Evolutionary conservation across 768 basidiomycete genomes (phyloP).

Genomic region (Lyophyllum semitale): DNA sequence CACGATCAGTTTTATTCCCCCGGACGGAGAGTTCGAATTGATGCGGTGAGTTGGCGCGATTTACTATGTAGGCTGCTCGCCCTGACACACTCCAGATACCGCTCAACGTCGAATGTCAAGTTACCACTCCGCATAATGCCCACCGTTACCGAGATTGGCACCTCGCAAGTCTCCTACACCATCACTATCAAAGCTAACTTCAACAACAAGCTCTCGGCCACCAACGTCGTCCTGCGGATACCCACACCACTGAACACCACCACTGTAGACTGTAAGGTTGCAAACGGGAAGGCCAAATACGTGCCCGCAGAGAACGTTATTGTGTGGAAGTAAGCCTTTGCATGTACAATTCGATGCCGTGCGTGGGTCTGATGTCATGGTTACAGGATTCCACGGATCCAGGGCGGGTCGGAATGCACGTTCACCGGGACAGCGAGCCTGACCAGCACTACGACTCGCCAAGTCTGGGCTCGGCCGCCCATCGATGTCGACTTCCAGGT

Average conservation of each 20-base stretch:
- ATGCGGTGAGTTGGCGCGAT: slow-evolving; percentile 68
- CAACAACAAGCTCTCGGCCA: slow-evolving; percentile 89
- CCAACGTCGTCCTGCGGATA: slow-evolving; percentile 89
- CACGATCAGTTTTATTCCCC: slow-evolving; percentile 96
- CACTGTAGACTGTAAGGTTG: slow-evolving; percentile 87
- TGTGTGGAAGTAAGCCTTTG: slow-evolving; percentile 87
- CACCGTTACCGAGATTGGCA: slow-evolving; percentile 91
- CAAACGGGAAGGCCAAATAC: slow-evolving; percentile 95
- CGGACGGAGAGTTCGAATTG: slow-evolving; percentile 98
- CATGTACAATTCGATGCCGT: neutral
- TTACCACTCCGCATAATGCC: slow-evolving; percentile 88
- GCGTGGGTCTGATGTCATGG: neutral
- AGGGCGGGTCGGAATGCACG: slow-evolving; percentile 90
- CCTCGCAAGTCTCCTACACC: slow-evolving; percentile 87
- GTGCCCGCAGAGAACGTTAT: slow-evolving; percentile 95
- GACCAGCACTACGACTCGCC: slow-evolving; percentile 86
- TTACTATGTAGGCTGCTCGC: neutral
- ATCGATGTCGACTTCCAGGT: slow-evolving; percentile 99
- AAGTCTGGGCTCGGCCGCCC: slow-evolving; percentile 97
- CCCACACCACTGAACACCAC: slow-evolving; percentile 97
- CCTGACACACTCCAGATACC: slow-evolving; percentile 63
- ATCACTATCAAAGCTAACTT: slow-evolving; percentile 89
- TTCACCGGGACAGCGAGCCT: slow-evolving; percentile 81
- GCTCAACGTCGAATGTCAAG: slow-evolving; percentile 95
- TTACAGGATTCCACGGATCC: slow-evolving; percentile 84